These are phyloP conservation scores for Chrysanthemum makinoi DNA, from an alignment of 129 eudicot species.

Conservation along the genomic window DNA sequence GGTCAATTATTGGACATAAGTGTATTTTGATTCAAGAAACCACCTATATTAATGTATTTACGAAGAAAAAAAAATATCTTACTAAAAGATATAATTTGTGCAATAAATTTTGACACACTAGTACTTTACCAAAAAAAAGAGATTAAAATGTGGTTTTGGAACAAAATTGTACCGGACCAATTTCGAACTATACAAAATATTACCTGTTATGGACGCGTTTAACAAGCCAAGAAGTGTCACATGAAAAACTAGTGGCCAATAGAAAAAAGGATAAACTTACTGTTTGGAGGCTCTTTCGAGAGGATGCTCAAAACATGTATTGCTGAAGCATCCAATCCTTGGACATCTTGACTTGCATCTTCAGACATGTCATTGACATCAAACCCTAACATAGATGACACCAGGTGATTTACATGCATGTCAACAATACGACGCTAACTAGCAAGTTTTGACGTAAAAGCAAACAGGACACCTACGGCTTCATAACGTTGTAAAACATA, in stretches of 20 bases:
- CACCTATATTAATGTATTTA: too few relatives aligned
- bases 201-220: too few relatives aligned
- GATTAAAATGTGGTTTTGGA: too few relatives aligned
- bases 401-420: background rate
- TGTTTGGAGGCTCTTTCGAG: slow-evolving; percentile 52
- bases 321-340: slow-evolving; percentile 78
- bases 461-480: slow-evolving; percentile 7
- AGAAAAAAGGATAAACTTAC: slow-evolving; percentile 39
- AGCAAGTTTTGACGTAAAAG: slow-evolving; percentile 6
- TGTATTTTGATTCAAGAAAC: too few relatives aligned
- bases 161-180: too few relatives aligned
- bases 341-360: slow-evolving; percentile 58
- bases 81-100: too few relatives aligned
- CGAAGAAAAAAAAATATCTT: too few relatives aligned
- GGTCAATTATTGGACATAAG: background rate
- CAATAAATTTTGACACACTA: too few relatives aligned
- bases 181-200: too few relatives aligned
- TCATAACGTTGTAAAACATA: slow-evolving; percentile 20
- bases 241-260: background rate
- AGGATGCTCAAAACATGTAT: slow-evolving; percentile 59
- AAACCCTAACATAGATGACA: slow-evolving; percentile 50
- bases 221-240: too few relatives aligned
- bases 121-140: too few relatives aligned
- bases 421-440: background rate
- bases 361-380: slow-evolving; percentile 62